Percentiles rank a stretch among this genome's conserved stretches.
Evolutionary conservation across 805 yeast genomes (phyloP).

Genomic region (Kodamaea kaohsiungensis): DNA sequence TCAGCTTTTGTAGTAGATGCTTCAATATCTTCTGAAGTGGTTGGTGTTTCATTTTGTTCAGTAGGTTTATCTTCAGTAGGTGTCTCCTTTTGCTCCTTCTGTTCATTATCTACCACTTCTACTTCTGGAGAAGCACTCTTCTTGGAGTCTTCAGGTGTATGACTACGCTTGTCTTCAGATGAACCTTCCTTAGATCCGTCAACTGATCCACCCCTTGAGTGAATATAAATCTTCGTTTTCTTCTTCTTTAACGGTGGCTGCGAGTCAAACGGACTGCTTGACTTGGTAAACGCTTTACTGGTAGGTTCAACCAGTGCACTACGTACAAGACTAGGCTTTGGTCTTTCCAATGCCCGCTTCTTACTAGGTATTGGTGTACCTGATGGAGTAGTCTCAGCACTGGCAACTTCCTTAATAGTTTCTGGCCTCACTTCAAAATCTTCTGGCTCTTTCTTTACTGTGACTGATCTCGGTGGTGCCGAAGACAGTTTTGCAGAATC

Average conservation of each 20-base stretch:
- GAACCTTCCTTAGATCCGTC: conserved; percentile 8
- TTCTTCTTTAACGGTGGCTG: conserved; percentile 19
- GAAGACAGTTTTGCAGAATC: neutral
- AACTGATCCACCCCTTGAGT: conserved; percentile 12
- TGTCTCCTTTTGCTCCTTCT: neutral
- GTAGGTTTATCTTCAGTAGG: too few relatives aligned
- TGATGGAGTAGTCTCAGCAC: neutral
- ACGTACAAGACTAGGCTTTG: conserved; percentile 5
- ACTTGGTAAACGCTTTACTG: conserved; percentile 13
- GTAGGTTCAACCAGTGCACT: conserved; percentile 16
- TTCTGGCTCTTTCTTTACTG: conserved; percentile 5
- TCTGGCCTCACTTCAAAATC: neutral
- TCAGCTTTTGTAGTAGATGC: neutral
- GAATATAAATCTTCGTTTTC: conserved; percentile 31
- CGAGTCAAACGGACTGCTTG: conserved; percentile 21
- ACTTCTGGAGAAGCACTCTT: neutral
- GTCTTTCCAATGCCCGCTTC: conserved; percentile 3
- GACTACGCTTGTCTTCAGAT: neutral
- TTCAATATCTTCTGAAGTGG: neutral
- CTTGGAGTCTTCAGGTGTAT: neutral
- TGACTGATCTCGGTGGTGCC: conserved; percentile 1
- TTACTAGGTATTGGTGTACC: conserved; percentile 1
- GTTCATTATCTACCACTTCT: conserved; percentile 8
- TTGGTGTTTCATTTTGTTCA: too few relatives aligned
- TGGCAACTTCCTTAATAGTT: neutral